Evolutionary conservation across 1,284 basidiomycete species (phyloP), one percentile per base, ranked within the genome.

Genomic region (Hortiboletus rubellus): DNA sequence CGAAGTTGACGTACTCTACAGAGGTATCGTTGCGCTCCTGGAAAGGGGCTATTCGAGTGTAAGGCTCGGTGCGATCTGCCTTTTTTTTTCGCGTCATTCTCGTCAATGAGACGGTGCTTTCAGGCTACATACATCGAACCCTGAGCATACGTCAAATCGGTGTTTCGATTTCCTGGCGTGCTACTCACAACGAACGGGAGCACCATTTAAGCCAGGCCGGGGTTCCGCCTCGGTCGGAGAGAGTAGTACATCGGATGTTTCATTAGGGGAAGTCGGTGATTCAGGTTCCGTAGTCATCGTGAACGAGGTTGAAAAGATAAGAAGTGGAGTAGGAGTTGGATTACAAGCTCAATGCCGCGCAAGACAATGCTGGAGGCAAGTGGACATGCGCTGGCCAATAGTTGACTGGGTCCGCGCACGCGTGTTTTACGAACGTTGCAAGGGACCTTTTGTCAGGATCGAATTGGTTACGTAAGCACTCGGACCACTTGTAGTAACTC

Each of bases 1-100:
- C 7, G 40, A 49, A 46, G 42, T 22, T 27, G 50, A 78, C 85
- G 65, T 65, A 91, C 89, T 91, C 91, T 60, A 92, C 80, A 61
- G 84, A 89, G 22, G 91, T 90, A 68, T 92, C 90, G 71, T 85
- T 80, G 67, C 80, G 84, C 76, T 91, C 89, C 70, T 91, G 87
- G 69, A 92, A 92, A 30, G 90, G 90, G 50, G 80, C 78, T 65
- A 90, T 92, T 55, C 83, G 81, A 22, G 90, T 92, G 68, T 92
- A 92, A 11, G 90, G 66, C 70, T 92, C 90, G 48, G 85, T 86
- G 62, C 89, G 84, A 73, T 92, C 83, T 58, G 90, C 90, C 89
- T 92, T 63, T 34, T 22, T 22, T 22, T 50, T 55, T 54, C 53
- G 61, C 34, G 63, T 63, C 57, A 64, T 59, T 59, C 49, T 53